A percentile compares a stretch with the other conserved stretches of the same genome.
Evolutionary conservation across 176 grass and related monocot genomes (phyloP).

Genomic region (Ensete ventricosum): DNA sequence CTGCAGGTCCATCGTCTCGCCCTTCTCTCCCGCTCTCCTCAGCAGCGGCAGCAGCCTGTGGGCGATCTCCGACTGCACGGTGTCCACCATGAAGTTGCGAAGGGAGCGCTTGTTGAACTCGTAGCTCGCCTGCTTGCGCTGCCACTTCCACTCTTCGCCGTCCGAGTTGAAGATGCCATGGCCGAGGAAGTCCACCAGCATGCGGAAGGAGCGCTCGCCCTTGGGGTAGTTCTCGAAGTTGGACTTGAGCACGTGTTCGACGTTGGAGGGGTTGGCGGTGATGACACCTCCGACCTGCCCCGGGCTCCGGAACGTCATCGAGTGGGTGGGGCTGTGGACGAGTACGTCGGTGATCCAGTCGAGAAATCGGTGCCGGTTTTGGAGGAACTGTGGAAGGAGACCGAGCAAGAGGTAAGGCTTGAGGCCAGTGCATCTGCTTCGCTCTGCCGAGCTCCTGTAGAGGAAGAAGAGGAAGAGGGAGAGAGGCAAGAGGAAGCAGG

Average conservation of each 20-base stretch:
- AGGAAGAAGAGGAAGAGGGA: slow-evolving; percentile 11
- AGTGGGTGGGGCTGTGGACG: slow-evolving; percentile 28
- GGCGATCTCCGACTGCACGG: slow-evolving; percentile 26
- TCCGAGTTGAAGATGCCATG: slow-evolving; percentile 45
- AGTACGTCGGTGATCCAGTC: slow-evolving; percentile 41
- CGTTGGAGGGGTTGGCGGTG: slow-evolving; percentile 36
- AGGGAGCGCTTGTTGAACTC: slow-evolving; percentile 36
- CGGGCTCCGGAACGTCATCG: slow-evolving; percentile 30
- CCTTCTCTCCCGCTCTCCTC: neutral
- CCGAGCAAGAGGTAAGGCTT: slow-evolving; percentile 43
- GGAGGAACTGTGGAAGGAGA: slow-evolving; percentile 33
- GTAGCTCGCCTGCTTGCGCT: slow-evolving; percentile 34
- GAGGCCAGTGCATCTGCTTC: slow-evolving; percentile 15
- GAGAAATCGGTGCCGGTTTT: slow-evolving; percentile 46
- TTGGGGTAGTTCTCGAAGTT: slow-evolving; percentile 36
- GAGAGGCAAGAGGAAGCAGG: slow-evolving; percentile 17
- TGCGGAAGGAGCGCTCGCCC: slow-evolving; percentile 6
- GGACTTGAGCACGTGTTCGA: slow-evolving; percentile 36
- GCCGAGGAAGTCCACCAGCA: slow-evolving; percentile 35
- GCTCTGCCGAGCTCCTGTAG: slow-evolving; percentile 14
- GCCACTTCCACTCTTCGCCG: slow-evolving; percentile 32
- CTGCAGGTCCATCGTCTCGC: slow-evolving; percentile 19
- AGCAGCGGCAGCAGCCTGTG: slow-evolving; percentile 26
- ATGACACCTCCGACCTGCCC: slow-evolving; percentile 29
- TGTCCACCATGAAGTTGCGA: slow-evolving; percentile 28